phyloP scores from a whole-genome alignment of 108 stramenopile species.

The Skeletonema marinoi region DNA sequence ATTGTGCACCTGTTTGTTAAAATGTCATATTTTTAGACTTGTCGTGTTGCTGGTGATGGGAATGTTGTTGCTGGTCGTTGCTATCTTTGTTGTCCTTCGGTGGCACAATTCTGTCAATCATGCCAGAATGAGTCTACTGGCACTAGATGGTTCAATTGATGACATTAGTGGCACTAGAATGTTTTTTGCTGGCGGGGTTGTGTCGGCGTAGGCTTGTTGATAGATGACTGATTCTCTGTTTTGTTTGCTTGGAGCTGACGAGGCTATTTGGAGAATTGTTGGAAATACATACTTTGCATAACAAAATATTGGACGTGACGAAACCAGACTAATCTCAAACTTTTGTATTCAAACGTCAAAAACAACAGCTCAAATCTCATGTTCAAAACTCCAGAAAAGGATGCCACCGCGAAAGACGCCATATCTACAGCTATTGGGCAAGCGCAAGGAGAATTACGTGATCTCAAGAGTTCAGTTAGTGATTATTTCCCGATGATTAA shows the following conservation, averaged over 20 bases:
- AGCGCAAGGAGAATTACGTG: conserved; percentile 33
- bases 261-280: conserved; percentile 3
- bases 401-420: not conserved
- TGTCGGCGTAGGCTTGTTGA: conserved; percentile 5
- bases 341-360: not conserved
- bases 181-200: conserved; percentile 1
- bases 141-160: conserved; percentile 11
- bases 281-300: conserved; percentile 5
- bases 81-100: conserved; percentile 14
- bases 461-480: conserved; percentile 38
- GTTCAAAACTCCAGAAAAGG: conserved; percentile 13
- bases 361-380: not conserved
- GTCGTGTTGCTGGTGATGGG: conserved; percentile 21
- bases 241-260: conserved; percentile 15
- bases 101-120: conserved; percentile 15
- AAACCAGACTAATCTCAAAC: not conserved
- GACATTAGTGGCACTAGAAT: not conserved
- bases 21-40: conserved; percentile 33
- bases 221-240: conserved; percentile 4
- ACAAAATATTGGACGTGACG: not conserved
- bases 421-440: conserved; percentile 5
- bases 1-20: conserved; percentile 20
- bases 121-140: conserved; percentile 19
- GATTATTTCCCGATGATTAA: conserved; percentile 86
- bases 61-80: conserved; percentile 13